These are phyloP conservation scores for Glycine tomentella DNA, from an alignment of 306 rosid genomes.

Conservation along the genomic window DNA sequence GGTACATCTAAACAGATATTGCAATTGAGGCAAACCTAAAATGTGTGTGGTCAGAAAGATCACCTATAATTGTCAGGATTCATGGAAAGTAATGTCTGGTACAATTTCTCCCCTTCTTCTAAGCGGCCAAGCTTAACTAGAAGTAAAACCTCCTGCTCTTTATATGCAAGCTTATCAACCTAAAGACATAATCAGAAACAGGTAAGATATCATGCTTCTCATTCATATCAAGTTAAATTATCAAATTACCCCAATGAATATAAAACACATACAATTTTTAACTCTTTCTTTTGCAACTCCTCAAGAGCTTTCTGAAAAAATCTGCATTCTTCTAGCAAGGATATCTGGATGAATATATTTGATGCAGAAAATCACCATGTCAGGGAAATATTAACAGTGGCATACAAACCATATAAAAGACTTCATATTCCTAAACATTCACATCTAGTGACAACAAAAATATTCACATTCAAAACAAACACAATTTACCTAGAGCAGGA, in stretches of 20 bases:
- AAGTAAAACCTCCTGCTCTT: conserved; percentile 90
- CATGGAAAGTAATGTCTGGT: conserved; percentile 71
- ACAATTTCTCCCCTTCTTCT: conserved; percentile 78
- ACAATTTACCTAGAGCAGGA: conserved; percentile 18
- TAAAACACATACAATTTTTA: conserved; percentile 68
- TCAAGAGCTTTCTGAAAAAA: conserved; percentile 74
- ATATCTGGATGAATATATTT: conserved; percentile 61
- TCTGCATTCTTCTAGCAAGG: conserved; percentile 85
- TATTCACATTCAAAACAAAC: conserved; percentile 17
- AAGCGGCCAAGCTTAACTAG: conserved; percentile 79
- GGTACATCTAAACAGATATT: background rate
- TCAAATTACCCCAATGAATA: conserved; percentile 37
- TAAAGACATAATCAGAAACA: conserved; percentile 48
- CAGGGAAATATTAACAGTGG: background rate
- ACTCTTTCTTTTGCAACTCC: conserved; percentile 80
- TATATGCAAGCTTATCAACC: conserved; percentile 83
- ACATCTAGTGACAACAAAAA: conserved; percentile 16
- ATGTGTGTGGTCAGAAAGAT: conserved; percentile 28
- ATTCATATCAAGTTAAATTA: conserved; percentile 38
- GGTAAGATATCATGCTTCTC: conserved; percentile 41
- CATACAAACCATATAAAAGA: conserved; percentile 30
- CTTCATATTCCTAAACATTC: conserved; percentile 18
- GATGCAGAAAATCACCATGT: conserved; percentile 43
- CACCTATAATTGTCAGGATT: conserved; percentile 96
- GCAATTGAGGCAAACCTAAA: conserved; percentile 29